phyloP scores from a whole-genome alignment of 176 grass and related monocot genomes.

The Lolium multiflorum region DNA sequence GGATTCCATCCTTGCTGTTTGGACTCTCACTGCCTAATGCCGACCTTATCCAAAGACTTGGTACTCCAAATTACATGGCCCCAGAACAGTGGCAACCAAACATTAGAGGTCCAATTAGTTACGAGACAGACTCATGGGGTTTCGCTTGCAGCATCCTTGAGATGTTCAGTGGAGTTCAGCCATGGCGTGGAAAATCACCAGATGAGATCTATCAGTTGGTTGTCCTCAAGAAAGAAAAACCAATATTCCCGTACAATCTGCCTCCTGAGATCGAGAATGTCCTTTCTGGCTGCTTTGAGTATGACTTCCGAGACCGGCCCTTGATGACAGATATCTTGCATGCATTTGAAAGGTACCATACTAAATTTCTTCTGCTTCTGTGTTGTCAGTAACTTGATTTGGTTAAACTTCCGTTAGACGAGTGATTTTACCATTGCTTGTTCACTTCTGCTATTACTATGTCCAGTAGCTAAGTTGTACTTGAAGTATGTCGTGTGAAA shows the following conservation, averaged over 20 bases:
- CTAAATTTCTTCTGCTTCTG: not conserved
- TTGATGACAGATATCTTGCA: constrained; percentile 77
- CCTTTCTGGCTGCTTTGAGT: constrained; percentile 82
- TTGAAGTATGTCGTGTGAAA: not conserved
- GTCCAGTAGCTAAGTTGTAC: not conserved
- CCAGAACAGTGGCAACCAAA: constrained; percentile 95
- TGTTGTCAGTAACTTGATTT: constrained; percentile 22
- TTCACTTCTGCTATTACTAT: not conserved
- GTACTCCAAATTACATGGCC: constrained; percentile 97
- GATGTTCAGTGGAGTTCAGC: constrained; percentile 88
- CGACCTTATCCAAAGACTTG: constrained; percentile 78
- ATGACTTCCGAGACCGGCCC: constrained; percentile 80
- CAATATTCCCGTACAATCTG: constrained; percentile 68
- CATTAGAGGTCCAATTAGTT: constrained; percentile 82
- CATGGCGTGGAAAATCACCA: constrained; percentile 76
- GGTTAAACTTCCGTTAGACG: constrained; percentile 6
- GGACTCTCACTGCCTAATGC: constrained; percentile 76
- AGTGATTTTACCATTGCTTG: not conserved
- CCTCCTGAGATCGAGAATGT: constrained; percentile 72
- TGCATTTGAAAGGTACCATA: constrained; percentile 76
- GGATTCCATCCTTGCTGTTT: constrained; percentile 75
- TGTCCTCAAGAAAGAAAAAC: constrained; percentile 85
- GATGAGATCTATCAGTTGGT: constrained; percentile 94
- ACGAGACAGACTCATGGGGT: constrained; percentile 89
- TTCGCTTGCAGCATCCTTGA: constrained; percentile 97